Conservation (phyloP, 176 grass and related monocot species). For the Phoenix dactylifera region DNA sequence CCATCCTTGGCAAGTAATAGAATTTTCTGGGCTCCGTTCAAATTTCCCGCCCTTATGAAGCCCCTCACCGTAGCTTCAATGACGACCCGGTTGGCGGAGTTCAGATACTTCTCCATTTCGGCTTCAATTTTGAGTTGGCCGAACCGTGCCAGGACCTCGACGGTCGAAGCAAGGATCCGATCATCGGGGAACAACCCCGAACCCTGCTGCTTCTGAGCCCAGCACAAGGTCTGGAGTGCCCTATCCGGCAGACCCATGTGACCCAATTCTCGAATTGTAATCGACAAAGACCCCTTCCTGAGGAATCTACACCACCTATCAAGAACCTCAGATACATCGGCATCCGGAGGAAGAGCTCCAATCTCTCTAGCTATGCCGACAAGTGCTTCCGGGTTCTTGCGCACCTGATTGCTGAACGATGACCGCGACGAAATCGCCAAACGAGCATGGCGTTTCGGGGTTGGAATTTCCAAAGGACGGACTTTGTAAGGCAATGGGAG, state of each 20-base stretch:
- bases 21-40: constrained; percentile 40
- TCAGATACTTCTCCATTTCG: constrained; percentile 41
- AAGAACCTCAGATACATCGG: constrained; percentile 43
- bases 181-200: constrained; percentile 56
- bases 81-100: constrained; percentile 47
- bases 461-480: constrained; percentile 19
- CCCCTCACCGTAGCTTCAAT: constrained; percentile 63
- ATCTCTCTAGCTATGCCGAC: constrained; percentile 65
- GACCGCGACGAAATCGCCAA: constrained; percentile 30
- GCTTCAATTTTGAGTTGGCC: constrained; percentile 33
- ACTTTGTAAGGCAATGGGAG: constrained; percentile 47
- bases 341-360: constrained; percentile 18
- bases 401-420: constrained; percentile 43
- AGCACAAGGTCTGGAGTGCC: constrained; percentile 64
- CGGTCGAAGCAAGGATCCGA: constrained; percentile 42
- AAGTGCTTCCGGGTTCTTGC: constrained; percentile 56
- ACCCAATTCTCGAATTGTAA: constrained; percentile 79
- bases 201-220: constrained; percentile 44
- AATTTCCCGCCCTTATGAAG: constrained; percentile 53
- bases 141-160: constrained; percentile 57
- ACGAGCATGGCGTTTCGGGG: constrained; percentile 43
- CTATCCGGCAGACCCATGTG: constrained; percentile 61
- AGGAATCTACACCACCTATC: constrained; percentile 52
- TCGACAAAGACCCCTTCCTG: constrained; percentile 67
- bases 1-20: constrained; percentile 48